Evolutionary conservation across 176 grass and related monocot genomes (phyloP).

Genomic region (Triticum timopheevii): DNA sequence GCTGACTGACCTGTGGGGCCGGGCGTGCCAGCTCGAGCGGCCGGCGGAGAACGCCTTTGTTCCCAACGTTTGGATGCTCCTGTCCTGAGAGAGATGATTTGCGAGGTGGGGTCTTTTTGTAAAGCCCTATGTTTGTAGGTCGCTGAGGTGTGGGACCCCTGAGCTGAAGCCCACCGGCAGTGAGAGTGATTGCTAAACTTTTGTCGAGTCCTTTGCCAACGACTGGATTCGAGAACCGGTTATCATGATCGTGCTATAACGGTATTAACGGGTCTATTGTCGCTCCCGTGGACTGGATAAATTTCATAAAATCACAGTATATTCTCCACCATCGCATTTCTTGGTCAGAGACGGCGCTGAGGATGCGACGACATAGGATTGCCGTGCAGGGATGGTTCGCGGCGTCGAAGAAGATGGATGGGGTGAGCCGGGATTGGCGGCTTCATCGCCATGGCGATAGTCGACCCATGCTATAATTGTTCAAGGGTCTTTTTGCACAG

Average conservation of each 20-base stretch:
- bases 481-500: not conserved
- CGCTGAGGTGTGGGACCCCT: not conserved
- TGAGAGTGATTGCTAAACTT: not conserved
- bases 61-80: constrained; percentile 23
- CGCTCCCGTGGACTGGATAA: too few relatives aligned
- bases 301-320: too few relatives aligned
- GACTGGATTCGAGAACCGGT: not conserved
- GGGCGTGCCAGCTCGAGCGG: not conserved
- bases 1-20: not conserved
- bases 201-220: not conserved
- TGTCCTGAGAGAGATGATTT: not conserved
- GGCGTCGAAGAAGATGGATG: too few relatives aligned
- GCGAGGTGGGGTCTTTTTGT: not conserved
- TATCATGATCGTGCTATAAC: not conserved
- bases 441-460: too few relatives aligned
- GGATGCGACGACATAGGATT: too few relatives aligned
- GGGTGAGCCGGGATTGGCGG: too few relatives aligned
- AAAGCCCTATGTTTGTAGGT: not conserved
- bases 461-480: not conserved
- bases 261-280: too few relatives aligned
- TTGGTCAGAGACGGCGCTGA: too few relatives aligned
- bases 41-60: not conserved
- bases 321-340: too few relatives aligned
- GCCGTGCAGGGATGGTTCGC: too few relatives aligned
- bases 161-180: not conserved